phyloP scores from a whole-genome alignment of 1,139 yeast species.

The Blastobotrys capitulatus region DNA sequence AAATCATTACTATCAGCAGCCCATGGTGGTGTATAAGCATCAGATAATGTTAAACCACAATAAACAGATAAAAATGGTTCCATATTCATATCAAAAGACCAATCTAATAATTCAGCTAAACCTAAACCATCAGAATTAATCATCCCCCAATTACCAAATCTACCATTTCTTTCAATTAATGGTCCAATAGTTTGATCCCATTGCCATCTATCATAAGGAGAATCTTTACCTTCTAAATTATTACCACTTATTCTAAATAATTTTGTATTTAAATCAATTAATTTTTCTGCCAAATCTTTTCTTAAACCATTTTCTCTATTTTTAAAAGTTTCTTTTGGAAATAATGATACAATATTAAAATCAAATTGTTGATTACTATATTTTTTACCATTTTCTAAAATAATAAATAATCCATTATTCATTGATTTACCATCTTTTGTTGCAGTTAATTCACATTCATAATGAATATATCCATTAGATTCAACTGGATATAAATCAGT shows the following conservation, averaged over 20 bases:
- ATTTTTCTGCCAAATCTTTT: slow-evolving; percentile 4
- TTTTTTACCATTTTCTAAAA: slow-evolving; percentile 5
- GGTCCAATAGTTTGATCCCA: slow-evolving; percentile 13
- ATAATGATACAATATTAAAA: slow-evolving; percentile 10
- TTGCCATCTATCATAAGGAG: slow-evolving; percentile 8
- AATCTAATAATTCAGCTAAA: slow-evolving; percentile 7
- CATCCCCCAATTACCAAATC: slow-evolving; percentile 9
- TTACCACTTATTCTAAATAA: slow-evolving; percentile 11
- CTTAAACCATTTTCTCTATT: slow-evolving; percentile 12
- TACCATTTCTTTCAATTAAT: slow-evolving; percentile 8
- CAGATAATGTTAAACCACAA: slow-evolving; percentile 3
- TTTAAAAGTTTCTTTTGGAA: slow-evolving; percentile 9
- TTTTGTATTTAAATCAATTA: slow-evolving; percentile 2
- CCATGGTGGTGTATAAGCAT: background rate
- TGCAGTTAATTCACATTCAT: slow-evolving; percentile 6
- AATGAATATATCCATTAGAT: slow-evolving; percentile 8
- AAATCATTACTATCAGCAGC: slow-evolving; percentile 3
- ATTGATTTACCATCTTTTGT: slow-evolving; percentile 1
- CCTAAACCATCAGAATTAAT: slow-evolving; percentile 10
- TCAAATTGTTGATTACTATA: slow-evolving; percentile 2
- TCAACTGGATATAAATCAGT: slow-evolving; percentile 5
- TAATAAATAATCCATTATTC: slow-evolving; percentile 7
- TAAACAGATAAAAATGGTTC: slow-evolving; percentile 9
- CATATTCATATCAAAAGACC: slow-evolving; percentile 11
- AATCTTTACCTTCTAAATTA: slow-evolving; percentile 6